These are phyloP conservation scores for Coniochaeta hoffmannii DNA, from an alignment of 2,329 filamentous ascomycete genomes.

Conservation along the genomic window DNA sequence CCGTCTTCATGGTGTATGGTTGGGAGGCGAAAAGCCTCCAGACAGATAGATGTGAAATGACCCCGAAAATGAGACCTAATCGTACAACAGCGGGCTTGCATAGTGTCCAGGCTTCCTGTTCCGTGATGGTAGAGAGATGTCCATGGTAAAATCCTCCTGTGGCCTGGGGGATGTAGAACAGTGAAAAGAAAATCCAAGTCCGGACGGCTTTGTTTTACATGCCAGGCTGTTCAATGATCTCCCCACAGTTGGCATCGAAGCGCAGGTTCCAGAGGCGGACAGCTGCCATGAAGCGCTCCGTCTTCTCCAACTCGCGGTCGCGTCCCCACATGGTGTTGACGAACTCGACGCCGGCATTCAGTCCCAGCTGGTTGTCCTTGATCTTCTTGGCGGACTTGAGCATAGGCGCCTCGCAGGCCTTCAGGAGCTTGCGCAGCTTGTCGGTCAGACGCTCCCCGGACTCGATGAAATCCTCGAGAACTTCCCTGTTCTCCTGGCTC, in stretches of 20 bases:
- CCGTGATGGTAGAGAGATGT: not conserved
- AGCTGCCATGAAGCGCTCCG: constrained; percentile 86
- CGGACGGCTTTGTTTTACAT: constrained; percentile 28
- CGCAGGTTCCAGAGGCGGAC: constrained; percentile 86
- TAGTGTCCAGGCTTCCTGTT: not conserved
- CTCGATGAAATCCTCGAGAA: constrained; percentile 84
- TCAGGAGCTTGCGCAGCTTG: constrained; percentile 79
- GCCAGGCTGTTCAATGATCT: constrained; percentile 63
- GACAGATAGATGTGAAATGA: constrained; percentile 8
- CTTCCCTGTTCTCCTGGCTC: constrained; percentile 64
- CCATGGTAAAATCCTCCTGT: constrained; percentile 4
- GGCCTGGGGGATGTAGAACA: constrained; percentile 2
- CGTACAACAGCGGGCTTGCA: constrained; percentile 12
- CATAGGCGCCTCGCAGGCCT: constrained; percentile 91
- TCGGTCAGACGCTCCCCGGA: constrained; percentile 80
- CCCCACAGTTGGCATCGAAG: constrained; percentile 93
- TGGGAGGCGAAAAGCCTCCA: constrained; percentile 8
- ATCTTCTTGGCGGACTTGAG: constrained; percentile 73
- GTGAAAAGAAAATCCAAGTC: not conserved
- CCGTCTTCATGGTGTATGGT: constrained; percentile 11
- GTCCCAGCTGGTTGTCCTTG: constrained; percentile 70
- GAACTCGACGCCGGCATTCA: constrained; percentile 89
- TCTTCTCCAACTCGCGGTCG: constrained; percentile 81
- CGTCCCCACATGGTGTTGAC: constrained; percentile 92
- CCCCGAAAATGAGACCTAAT: constrained; percentile 17